These are phyloP conservation scores for Boletus reticulatus DNA, from an alignment of 768 basidiomycete genomes.

Conservation along the genomic window DNA sequence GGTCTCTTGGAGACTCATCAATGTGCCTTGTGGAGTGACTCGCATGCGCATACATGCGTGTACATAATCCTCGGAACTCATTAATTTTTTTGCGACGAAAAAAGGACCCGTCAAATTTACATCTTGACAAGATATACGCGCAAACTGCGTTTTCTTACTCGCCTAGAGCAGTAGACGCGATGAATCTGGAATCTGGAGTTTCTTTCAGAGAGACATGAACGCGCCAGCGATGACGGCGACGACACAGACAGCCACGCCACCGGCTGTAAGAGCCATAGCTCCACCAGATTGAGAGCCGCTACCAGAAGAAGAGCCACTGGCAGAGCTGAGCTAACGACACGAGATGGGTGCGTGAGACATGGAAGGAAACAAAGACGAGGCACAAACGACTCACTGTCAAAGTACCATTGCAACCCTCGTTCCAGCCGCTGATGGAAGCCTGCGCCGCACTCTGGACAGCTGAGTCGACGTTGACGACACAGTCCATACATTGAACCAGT, in stretches of 20 bases:
- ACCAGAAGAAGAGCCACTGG: not conserved
- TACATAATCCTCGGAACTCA: too few species aligned
- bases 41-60: too few species aligned
- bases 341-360: too few species aligned
- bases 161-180: too few species aligned
- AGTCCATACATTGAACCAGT: slow-evolving; percentile 20
- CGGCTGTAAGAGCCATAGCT: slow-evolving; percentile 3
- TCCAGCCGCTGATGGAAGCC: slow-evolving; percentile 10
- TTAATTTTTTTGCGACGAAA: too few species aligned
- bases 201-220: slow-evolving; percentile 10
- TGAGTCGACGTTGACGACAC: slow-evolving; percentile 8
- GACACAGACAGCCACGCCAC: not conserved
- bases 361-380: not conserved
- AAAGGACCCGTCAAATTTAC: too few species aligned
- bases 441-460: slow-evolving; percentile 3
- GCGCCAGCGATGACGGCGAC: slow-evolving; percentile 10
- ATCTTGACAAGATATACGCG: too few species aligned
- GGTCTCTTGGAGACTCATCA: too few species aligned
- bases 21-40: too few species aligned
- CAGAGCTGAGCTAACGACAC: slow-evolving; percentile 6
- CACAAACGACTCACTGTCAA: slow-evolving; percentile 16
- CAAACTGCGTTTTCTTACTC: too few species aligned
- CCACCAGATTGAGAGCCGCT: not conserved
- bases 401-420: slow-evolving; percentile 13
- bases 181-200: too few species aligned